Base-by-base conservation (phyloP, 179 eudicot genomes). In the Beta macrorhiza region DNA sequence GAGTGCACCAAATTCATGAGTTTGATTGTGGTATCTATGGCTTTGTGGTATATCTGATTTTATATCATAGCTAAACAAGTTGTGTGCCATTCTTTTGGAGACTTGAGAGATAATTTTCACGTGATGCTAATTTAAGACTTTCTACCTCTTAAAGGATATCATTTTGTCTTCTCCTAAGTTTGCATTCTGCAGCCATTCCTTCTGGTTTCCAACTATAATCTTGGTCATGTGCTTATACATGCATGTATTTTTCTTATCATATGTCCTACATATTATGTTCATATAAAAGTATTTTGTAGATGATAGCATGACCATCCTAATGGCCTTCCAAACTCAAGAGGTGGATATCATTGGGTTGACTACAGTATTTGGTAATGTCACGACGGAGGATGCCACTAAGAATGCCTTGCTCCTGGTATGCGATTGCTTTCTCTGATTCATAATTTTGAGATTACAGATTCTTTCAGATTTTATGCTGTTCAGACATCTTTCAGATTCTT, bases 291-390 rank as follows among this genome's bases (percentile, higher is more conserved):
- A 37, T 71, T 70, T 65, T 85, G 62, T 89, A 95, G 99, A 95
- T 89, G 99, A 95, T 85, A 89, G 94, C 88, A 95, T 95, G 93
- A 87, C 99, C 52, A 89, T 95, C 76, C 75, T 95, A 45, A 92
- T 95, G 99, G 98, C 99, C 71, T 95, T 95, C 83, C 97, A 95
- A 85, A 89, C 92, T 76, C 88, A 85, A 75, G 91, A 90, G 72
- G 83, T 93, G 84, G 95, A 95, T 82, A 79, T 95, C 63, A 81
- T 95, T 81, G 99, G 99, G 58, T 85, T 95, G 77, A 93, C 99
- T 53, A 91, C 99, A 5, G 81, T 93, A 83, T 95, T 93, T 85
- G 99, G 99, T 4, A 95, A 95, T 85, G 95, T 92, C 68, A 42
- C 80, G 15, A 92, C 95, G 32, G 87, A 89, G 87, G 87, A 85